Evolutionary conservation across 345 rosid species (phyloP).

Genomic region (Bretschneidera sinensis): DNA sequence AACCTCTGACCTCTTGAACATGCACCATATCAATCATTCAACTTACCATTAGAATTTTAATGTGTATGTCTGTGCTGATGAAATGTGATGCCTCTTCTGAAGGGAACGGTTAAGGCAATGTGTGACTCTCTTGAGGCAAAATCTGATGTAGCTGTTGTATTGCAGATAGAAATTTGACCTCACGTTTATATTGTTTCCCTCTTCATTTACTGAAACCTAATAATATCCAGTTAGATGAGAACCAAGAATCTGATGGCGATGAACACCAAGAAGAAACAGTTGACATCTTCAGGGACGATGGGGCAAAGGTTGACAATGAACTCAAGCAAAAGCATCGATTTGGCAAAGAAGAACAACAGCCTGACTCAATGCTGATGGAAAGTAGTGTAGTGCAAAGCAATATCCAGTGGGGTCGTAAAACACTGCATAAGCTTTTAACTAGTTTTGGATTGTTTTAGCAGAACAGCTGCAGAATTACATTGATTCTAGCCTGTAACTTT

Average conservation of each 20-base stretch:
- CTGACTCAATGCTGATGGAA: conserved; percentile 11
- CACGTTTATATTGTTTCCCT: not conserved
- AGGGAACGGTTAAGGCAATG: too few species aligned
- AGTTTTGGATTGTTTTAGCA: conserved; percentile 41
- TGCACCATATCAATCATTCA: not conserved
- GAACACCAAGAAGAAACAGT: conserved; percentile 12
- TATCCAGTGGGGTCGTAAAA: conserved; percentile 61
- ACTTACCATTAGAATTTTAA: not conserved
- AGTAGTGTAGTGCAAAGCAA: conserved; percentile 35
- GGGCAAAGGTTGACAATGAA: conserved; percentile 17
- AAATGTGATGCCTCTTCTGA: too few species aligned
- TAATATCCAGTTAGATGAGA: conserved; percentile 37
- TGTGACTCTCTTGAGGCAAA: not conserved
- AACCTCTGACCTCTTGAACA: not conserved
- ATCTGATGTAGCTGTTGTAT: not conserved
- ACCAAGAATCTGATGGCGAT: conserved; percentile 23
- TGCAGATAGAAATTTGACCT: not conserved
- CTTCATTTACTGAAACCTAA: conserved; percentile 7
- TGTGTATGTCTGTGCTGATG: too few species aligned
- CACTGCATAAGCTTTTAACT: conserved; percentile 47
- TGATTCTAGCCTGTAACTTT: not conserved
- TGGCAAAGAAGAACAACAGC: conserved; percentile 25
- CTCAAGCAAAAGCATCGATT: conserved; percentile 10
- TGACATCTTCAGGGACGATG: conserved; percentile 4
- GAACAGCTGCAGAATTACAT: not conserved